These are phyloP conservation scores for Coemansia sp. DNA, from an alignment of 192 early-diverging fungal genomes.

Conservation along the genomic window DNA sequence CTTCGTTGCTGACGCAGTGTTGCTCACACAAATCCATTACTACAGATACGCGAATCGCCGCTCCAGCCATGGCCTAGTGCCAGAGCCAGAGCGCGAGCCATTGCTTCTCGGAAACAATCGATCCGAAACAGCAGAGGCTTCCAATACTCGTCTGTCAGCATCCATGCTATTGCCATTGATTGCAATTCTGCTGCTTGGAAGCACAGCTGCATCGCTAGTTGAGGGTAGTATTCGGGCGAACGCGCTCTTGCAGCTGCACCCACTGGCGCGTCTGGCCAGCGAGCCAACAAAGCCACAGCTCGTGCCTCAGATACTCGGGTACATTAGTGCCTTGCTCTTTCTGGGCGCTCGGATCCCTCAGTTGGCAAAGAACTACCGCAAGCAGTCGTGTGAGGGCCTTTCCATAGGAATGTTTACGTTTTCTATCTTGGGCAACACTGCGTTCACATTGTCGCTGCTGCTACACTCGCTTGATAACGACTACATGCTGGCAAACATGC, in stretches of 20 bases:
- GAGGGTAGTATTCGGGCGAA: neutral
- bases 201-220: neutral
- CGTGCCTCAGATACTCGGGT: constrained; percentile 63
- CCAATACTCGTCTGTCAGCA: neutral
- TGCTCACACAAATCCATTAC: constrained; percentile 62
- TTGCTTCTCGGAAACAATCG: neutral
- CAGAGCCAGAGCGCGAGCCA: neutral
- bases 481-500: constrained; percentile 24
- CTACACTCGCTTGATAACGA: constrained; percentile 59
- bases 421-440: constrained; percentile 66
- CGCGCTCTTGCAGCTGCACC: constrained; percentile 1
- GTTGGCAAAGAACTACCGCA: constrained; percentile 66
- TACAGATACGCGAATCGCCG: constrained; percentile 37
- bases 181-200: neutral
- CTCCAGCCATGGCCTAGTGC: neutral
- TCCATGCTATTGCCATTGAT: neutral
- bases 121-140: neutral
- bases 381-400: constrained; percentile 68
- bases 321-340: constrained; percentile 64
- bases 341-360: constrained; percentile 71
- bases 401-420: constrained; percentile 72
- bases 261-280: neutral
- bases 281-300: constrained; percentile 13
- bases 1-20: constrained; percentile 59
- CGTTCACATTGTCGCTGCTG: constrained; percentile 62